Evolutionary conservation across 2,329 filamentous ascomycete species (phyloP).

Genomic region (Dactylella cylindrospora): DNA sequence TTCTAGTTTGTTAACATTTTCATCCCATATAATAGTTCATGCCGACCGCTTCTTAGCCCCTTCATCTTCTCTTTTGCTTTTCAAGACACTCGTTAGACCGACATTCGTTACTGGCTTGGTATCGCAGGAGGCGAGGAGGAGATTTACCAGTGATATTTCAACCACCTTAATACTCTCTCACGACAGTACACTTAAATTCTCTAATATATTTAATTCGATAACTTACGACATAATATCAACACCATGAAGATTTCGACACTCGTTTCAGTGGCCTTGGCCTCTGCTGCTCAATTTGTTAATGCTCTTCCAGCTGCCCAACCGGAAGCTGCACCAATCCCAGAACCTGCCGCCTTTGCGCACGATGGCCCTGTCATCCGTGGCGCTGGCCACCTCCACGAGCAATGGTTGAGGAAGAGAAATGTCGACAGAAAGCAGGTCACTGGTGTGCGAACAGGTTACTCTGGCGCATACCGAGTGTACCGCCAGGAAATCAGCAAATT

Average conservation of each 20-base stretch:
- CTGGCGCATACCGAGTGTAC: background rate
- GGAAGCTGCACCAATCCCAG: no score
- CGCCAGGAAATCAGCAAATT: conserved; percentile 23
- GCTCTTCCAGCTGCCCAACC: conserved; percentile 8
- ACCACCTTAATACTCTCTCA: no score
- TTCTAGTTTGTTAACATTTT: conserved; percentile 20
- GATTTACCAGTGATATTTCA: conserved; percentile 8
- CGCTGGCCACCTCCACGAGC: conserved; percentile 4
- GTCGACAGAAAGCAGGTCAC: background rate
- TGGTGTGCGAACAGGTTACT: background rate
- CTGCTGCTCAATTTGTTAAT: conserved; percentile 6
- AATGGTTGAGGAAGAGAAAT: conserved; percentile 9
- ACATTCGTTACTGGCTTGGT: conserved; percentile 18
- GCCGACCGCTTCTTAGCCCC: conserved; percentile 1
- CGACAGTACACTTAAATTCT: conserved; percentile 2
- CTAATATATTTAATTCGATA: no score
- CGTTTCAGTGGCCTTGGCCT: conserved; percentile 15
- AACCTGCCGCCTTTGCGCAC: no score
- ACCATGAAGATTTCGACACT: conserved; percentile 37
- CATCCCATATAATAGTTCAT: conserved; percentile 33
- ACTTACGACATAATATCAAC: background rate
- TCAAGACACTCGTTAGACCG: conserved; percentile 25
- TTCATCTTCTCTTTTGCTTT: background rate
- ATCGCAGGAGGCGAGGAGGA: conserved; percentile 3
- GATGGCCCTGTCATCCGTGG: no score